Evolutionary conservation across 768 basidiomycete species (phyloP), one percentile per base, ranked within the genome.

Genomic region (Tricholoma sp.): DNA sequence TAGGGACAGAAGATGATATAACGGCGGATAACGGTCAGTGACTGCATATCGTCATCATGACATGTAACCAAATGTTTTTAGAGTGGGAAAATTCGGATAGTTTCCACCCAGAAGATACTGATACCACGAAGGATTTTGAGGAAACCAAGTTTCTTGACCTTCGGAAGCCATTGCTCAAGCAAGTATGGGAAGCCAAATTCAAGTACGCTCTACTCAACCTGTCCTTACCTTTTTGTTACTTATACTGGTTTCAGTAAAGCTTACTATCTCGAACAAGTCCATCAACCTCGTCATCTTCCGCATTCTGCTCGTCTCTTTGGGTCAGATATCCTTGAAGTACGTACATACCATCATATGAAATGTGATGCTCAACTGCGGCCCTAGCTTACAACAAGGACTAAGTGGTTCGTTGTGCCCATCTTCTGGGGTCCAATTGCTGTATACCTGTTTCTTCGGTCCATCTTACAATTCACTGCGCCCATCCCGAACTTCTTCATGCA

Each of bases 201-300:
- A 89, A 85, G 88, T 85, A 57, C 24, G 78, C 70, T 34, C 9
- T 17, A 50, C 34, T 28, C 6, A 20, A 4, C 42, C 3, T 15
- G 31, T 18, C 41, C 59, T 56, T 11, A 60, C 29, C 44, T n/a
- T n/a, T n/a, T n/a, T 42, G 33, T 42, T 39, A 52, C 44, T 59
- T 42, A 48, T 51, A 54, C 4, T 42, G 13, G 28, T 6, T 47
- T n/a, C 52, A 91, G 91, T 67, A 99, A 99, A 77, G 83, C 89
- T 3, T 98, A 94, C 70, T 99, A 99, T 68, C 77, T 99, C 50
- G 82, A 92, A 64, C 97, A 99, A 70, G 91, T 99, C 0, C 97
- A 99, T 70, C 94, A 98, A 69, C 96, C 97, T 1, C 83, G 97
- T 42, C 95, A 95, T 69, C 71, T 95, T 52, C 71, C 83, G 6